phyloP scores from a whole-genome alignment of 1,139 yeast species.

The Hanseniaspora sp. region DNA sequence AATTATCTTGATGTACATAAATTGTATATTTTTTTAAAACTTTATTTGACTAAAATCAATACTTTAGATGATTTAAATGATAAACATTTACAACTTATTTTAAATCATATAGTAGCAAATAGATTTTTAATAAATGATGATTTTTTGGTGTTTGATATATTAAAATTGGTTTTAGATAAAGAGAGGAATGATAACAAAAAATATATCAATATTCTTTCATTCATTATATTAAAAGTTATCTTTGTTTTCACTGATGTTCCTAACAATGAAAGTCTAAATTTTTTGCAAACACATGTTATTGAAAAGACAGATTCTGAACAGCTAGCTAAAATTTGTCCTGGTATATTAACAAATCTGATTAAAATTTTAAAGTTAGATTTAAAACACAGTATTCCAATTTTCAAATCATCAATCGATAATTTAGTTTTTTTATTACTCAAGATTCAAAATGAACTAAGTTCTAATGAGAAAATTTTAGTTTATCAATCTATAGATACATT shows the following conservation, averaged over 20 bases:
- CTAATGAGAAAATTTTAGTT: constrained; percentile 5
- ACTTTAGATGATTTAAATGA: not conserved
- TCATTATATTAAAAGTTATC: constrained; percentile 4
- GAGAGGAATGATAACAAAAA: not conserved
- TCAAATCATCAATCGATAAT: not conserved
- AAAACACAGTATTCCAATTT: not conserved
- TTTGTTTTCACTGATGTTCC: not conserved
- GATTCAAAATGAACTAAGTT: not conserved
- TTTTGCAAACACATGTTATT: not conserved
- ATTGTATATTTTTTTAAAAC: not conserved
- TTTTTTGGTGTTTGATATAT: not conserved
- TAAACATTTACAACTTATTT: not conserved
- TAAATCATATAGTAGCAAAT: not conserved
- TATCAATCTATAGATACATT: constrained; percentile 6
- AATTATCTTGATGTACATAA: not conserved
- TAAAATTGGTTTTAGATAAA: not conserved
- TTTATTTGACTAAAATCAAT: not conserved
- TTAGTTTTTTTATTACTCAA: not conserved
- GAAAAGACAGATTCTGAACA: not conserved
- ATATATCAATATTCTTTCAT: not conserved
- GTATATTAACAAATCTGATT: constrained; percentile 6
- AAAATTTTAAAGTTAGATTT: not conserved
- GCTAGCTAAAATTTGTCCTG: constrained; percentile 1
- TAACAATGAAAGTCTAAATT: not conserved
- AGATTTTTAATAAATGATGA: not conserved